Conservation (phyloP, 345 rosid species). For the Jatropha curcas region DNA sequence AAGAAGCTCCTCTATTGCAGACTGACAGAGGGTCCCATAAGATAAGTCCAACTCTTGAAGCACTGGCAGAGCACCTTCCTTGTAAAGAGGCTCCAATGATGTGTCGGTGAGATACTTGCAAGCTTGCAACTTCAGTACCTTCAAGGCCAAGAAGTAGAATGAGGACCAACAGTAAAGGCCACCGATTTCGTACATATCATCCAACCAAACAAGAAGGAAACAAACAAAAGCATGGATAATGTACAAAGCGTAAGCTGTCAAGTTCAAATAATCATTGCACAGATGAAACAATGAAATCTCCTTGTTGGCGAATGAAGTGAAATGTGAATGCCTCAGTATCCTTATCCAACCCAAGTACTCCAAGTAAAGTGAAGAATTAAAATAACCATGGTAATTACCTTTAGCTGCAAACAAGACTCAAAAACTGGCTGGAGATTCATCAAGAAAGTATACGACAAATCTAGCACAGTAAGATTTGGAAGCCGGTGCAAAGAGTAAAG, state of each 20-base stretch:
- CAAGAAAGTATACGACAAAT: constrained; percentile 92
- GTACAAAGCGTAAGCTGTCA: too few species aligned
- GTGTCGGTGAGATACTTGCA: constrained; percentile 91
- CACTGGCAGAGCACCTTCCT: constrained; percentile 69
- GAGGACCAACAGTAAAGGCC: background rate
- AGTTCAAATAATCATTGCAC: too few species aligned
- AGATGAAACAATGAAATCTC: background rate
- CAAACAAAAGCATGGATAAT: background rate
- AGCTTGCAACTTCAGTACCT: constrained; percentile 95
- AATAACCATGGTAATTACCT: constrained; percentile 46
- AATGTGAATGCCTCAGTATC: background rate
- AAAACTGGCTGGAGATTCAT: constrained; percentile 77
- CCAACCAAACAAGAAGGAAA: background rate
- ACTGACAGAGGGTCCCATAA: constrained; percentile 85
- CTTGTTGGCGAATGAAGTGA: background rate
- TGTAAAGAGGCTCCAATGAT: constrained; percentile 92
- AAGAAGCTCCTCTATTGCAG: constrained; percentile 96
- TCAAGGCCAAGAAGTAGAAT: constrained; percentile 8
- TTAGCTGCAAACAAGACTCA: constrained; percentile 73
- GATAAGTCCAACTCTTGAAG: constrained; percentile 92
- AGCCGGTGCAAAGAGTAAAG: constrained; percentile 68
- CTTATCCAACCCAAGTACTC: background rate
- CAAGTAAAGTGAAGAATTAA: background rate
- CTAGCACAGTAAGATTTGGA: constrained; percentile 63
- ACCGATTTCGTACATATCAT: background rate